Evolutionary conservation across 139 green algal species (phyloP).

Genomic region (Chlamydomonas urium): DNA sequence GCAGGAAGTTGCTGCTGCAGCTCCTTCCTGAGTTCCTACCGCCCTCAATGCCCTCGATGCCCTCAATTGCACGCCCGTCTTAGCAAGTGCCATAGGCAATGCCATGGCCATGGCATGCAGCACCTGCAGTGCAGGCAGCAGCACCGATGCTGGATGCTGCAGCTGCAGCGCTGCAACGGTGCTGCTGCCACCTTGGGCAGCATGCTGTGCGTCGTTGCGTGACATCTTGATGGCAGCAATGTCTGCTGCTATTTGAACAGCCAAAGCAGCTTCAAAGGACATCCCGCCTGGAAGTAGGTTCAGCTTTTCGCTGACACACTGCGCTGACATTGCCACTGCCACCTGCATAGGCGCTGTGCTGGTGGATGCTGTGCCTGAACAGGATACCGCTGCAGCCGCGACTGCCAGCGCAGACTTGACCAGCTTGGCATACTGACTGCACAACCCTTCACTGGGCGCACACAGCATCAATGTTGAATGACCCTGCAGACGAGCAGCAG

Average conservation of each 20-base stretch:
- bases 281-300: constrained; percentile 18
- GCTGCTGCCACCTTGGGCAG: too few relatives aligned
- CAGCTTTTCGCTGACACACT: too few relatives aligned
- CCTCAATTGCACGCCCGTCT: background rate
- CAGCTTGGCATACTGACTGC: background rate
- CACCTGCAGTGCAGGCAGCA: constrained; percentile 21
- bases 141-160: background rate
- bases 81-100: constrained; percentile 17
- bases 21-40: too few relatives aligned
- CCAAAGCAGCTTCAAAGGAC: constrained; percentile 4
- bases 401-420: constrained; percentile 13
- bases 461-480: constrained; percentile 21
- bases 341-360: background rate
- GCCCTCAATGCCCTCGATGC: too few relatives aligned
- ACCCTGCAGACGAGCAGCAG: background rate
- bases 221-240: too few relatives aligned
- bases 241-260: too few relatives aligned
- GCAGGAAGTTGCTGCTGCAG: too few relatives aligned
- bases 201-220: too few relatives aligned
- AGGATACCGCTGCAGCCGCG: background rate
- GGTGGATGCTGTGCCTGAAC: background rate
- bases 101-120: constrained; percentile 30
- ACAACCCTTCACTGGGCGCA: constrained; percentile 6
- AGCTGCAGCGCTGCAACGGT: too few relatives aligned
- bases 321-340: background rate